Conservation (phyloP, 1,284 basidiomycete genomes). For the Heterobasidion parviporum region DNA sequence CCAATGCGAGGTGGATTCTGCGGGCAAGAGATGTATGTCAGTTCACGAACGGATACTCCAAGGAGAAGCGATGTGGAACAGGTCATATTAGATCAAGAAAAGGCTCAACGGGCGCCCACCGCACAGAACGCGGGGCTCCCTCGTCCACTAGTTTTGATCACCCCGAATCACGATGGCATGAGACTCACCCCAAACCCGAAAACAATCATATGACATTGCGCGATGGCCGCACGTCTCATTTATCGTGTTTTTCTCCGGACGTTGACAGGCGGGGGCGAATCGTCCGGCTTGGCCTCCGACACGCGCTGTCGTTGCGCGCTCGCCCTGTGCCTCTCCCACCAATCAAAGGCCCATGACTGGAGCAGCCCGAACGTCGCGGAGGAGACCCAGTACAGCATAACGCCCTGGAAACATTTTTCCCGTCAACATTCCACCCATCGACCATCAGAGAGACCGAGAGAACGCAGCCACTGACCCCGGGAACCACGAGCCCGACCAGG, state of each 20-base stretch:
- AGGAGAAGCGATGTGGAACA: not conserved
- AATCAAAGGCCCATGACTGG: conserved; percentile 74
- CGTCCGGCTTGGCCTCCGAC: not conserved
- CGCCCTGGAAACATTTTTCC: conserved; percentile 37
- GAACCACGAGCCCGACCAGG: conserved; percentile 66
- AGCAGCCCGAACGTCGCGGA: conserved; percentile 74
- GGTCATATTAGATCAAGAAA: conserved; percentile 87
- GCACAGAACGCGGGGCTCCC: conserved; percentile 38
- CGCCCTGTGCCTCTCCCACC: conserved; percentile 43
- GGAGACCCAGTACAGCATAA: conserved; percentile 79
- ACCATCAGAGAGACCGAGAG: not conserved
- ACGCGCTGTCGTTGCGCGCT: conserved; percentile 7
- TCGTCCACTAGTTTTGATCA: conserved; percentile 72
- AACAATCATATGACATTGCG: no score
- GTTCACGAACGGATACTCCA: not conserved
- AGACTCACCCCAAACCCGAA: no score
- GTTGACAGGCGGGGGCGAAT: not conserved
- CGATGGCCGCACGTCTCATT: no score
- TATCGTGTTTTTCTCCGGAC: not conserved
- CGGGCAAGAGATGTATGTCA: not conserved
- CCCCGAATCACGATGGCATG: conserved; percentile 15
- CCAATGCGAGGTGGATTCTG: no score
- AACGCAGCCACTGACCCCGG: conserved; percentile 49
- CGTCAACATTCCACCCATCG: not conserved
- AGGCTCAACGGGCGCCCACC: conserved; percentile 44